These are phyloP conservation scores for Cucumis cinereus DNA, from an alignment of 306 rosid species.

Conservation along the genomic window DNA sequence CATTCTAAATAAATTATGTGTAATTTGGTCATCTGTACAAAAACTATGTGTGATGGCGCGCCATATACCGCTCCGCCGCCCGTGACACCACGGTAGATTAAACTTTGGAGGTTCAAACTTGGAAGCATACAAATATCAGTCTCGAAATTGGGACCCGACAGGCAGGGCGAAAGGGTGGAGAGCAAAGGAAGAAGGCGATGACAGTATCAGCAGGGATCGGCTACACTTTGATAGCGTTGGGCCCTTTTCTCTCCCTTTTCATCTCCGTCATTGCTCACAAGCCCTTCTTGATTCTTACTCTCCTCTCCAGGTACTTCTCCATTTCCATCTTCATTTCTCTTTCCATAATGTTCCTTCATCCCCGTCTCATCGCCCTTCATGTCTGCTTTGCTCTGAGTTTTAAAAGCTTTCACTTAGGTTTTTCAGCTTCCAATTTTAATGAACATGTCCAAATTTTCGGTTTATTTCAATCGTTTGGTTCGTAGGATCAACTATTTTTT, in stretches of 20 bases:
- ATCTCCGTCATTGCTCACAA: constrained; percentile 67
- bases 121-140: neutral
- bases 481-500: neutral
- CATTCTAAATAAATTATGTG: too few relatives aligned
- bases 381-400: neutral
- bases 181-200: neutral
- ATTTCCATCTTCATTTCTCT: neutral
- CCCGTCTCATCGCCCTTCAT: neutral
- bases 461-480: neutral
- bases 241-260: constrained; percentile 83
- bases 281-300: constrained; percentile 82
- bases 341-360: neutral
- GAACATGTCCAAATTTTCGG: neutral
- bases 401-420: neutral
- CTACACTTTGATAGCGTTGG: constrained; percentile 67
- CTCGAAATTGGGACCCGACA: neutral
- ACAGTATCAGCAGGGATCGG: constrained; percentile 69
- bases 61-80: too few relatives aligned
- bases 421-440: neutral
- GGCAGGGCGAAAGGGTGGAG: neutral
- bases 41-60: too few relatives aligned
- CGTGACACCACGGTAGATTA: too few relatives aligned
- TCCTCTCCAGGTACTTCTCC: constrained; percentile 65
- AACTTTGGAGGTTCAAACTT: too few relatives aligned
- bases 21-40: too few relatives aligned